Evolutionary conservation across 495 filamentous ascomycete genomes (phyloP), one percentile per base, ranked within the genome.

Genomic region (Penicilliopsis zonata): DNA sequence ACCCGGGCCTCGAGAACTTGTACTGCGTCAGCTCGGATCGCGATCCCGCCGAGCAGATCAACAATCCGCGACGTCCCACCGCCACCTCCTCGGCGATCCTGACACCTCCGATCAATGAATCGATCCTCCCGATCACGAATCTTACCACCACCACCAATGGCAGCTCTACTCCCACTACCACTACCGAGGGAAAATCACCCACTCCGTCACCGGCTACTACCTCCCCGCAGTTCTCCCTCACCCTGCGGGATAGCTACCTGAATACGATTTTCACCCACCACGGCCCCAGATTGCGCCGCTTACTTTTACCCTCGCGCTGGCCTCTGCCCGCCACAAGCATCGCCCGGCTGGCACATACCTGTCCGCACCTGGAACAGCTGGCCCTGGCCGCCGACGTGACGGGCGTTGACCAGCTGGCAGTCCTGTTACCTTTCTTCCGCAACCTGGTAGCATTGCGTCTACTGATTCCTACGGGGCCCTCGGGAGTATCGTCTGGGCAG

Each of bases 311-410:
- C n/a, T 62, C 72, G 6, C 60, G 60, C 23, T 79, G 72, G 72
- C 52, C 57, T 9, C 57, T 79, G 1, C 61, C 58, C 17, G 49
- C 53, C 12, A 50, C 52, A 20, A 60, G 63, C 21, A 50, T 79
- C 21, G 59, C 57, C 3, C 60, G 58, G 7, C 49, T 79, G 16
- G 63, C 72, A 9, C 61, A 65, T 23, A 48, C 42, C 15, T 75
- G 72, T 37, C 73, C 70, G 3, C 66, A 76, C 31, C 46, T 77
- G 13, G 72, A 78, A 38, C 72, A 79, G 41, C 47, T 79, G 6
- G 61, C 48, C 22, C 44, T 70, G n/a, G 64, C 64, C 15, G 55
- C 59, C 5, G 64, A 69, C 2, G 42, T 55, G 5, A 48, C 48
- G 12, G 54, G 52, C 33, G 51, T 71, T 46, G 58, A 67, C 3